These are phyloP conservation scores for Hypericum androsaemum DNA, from an alignment of 345 rosid species.

Conservation along the genomic window DNA sequence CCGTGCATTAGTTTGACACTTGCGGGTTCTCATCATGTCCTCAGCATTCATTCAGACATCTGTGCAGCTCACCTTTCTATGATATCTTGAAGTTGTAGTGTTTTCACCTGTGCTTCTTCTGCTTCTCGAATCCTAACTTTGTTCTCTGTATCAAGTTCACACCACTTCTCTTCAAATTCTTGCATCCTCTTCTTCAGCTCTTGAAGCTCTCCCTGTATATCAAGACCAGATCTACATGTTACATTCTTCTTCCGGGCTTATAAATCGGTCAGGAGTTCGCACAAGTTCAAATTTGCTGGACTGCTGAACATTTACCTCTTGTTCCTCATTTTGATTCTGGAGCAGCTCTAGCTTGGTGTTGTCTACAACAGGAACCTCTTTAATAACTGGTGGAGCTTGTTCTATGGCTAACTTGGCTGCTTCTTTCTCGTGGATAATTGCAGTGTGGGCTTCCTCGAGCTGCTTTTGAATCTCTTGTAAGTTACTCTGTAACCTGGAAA, in stretches of 20 bases:
- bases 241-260: no score
- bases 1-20: no score
- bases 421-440: slow-evolving; percentile 40
- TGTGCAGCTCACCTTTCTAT: slow-evolving; percentile 32
- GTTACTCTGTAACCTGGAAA: slow-evolving; percentile 35
- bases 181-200: slow-evolving; percentile 29
- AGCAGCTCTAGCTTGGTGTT: slow-evolving; percentile 38
- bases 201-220: slow-evolving; percentile 31
- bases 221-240: not conserved
- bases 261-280: no score
- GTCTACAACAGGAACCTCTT: slow-evolving; percentile 53
- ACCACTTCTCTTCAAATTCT: slow-evolving; percentile 35
- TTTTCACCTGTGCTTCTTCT: slow-evolving; percentile 41
- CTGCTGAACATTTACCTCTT: slow-evolving; percentile 30
- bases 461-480: slow-evolving; percentile 40
- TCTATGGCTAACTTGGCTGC: slow-evolving; percentile 53
- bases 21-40: no score
- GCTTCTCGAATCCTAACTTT: slow-evolving; percentile 33
- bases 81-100: slow-evolving; percentile 33
- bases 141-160: slow-evolving; percentile 32
- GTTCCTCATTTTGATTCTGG: slow-evolving; percentile 31
- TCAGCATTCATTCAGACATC: no score
- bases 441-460: slow-evolving; percentile 41
- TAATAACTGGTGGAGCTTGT: slow-evolving; percentile 57
- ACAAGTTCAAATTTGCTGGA: not conserved